A percentile compares a stretch with the other conserved stretches of the same genome.
phyloP scores from a whole-genome alignment of 768 basidiomycete species.

The Tylopilus intermedius region DNA sequence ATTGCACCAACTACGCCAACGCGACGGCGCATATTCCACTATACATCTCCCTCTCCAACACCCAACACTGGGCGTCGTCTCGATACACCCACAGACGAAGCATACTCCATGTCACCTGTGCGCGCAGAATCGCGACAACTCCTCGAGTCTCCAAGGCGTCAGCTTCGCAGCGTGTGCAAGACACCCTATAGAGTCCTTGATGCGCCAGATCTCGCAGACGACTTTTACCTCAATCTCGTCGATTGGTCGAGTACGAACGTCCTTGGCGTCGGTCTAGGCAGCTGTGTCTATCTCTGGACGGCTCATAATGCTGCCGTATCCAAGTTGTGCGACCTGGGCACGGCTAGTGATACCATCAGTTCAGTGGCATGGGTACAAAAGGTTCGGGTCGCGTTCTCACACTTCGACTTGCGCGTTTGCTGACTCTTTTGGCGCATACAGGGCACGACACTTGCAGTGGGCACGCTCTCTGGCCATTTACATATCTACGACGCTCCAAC shows the following conservation, averaged over 20 bases:
- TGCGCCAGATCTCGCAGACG: conserved; percentile 94
- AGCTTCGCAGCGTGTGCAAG: conserved; percentile 80
- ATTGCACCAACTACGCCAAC: conserved; percentile 42
- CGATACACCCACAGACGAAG: conserved; percentile 81
- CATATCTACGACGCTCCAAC: conserved; percentile 92
- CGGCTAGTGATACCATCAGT: conserved; percentile 69
- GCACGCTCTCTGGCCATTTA: conserved; percentile 82
- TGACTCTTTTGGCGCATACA: conserved; percentile 16
- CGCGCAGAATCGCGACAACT: conserved; percentile 76
- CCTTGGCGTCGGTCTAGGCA: conserved; percentile 85
- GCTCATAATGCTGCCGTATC: conserved; percentile 90
- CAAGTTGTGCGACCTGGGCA: conserved; percentile 77
- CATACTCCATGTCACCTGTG: conserved; percentile 88
- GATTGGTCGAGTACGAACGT: conserved; percentile 97
- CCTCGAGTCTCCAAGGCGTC: conserved; percentile 78
- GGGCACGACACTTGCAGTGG: conserved; percentile 88
- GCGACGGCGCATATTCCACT: conserved; percentile 61
- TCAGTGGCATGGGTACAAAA: conserved; percentile 92
- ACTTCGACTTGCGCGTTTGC: background rate
- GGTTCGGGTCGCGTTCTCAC: conserved; percentile 24
- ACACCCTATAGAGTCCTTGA: conserved; percentile 97
- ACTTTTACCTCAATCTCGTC: conserved; percentile 97
- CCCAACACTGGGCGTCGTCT: conserved; percentile 49
- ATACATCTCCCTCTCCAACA: conserved; percentile 55
- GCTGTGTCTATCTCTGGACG: conserved; percentile 95